These are phyloP conservation scores for Paramecium caudatum DNA, from an alignment of 73 alveolate genomes.

Conservation along the genomic window DNA sequence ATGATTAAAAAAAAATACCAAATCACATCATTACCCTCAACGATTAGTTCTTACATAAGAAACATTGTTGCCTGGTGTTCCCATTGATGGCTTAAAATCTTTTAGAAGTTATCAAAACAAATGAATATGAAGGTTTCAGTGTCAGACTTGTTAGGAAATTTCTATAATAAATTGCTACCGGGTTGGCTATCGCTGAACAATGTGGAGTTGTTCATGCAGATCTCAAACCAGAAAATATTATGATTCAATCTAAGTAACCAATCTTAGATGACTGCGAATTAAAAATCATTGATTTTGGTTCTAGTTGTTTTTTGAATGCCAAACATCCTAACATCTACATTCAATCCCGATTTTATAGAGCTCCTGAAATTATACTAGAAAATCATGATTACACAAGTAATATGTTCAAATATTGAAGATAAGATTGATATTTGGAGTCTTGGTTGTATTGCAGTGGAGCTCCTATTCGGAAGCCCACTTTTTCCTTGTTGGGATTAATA, in stretches of 20 bases:
- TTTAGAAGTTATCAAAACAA: constrained; percentile 22
- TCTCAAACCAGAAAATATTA: constrained; percentile 76
- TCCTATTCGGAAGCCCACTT: constrained; percentile 65
- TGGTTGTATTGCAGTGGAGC: constrained; percentile 74
- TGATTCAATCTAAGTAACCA: constrained; percentile 41
- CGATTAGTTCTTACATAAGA: constrained; percentile 65
- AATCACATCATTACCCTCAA: constrained; percentile 37
- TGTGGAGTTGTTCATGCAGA: constrained; percentile 75
- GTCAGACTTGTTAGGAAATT: constrained; percentile 55
- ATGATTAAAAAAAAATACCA: constrained; percentile 4
- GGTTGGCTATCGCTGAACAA: constrained; percentile 67
- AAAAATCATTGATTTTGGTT: constrained; percentile 76
- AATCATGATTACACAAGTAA: constrained; percentile 14
- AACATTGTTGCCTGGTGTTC: constrained; percentile 75
- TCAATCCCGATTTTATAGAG: constrained; percentile 73
- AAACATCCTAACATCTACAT: constrained; percentile 66
- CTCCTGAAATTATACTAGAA: constrained; percentile 74
- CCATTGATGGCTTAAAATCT: constrained; percentile 46
- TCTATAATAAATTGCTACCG: constrained; percentile 49
- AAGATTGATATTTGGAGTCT: constrained; percentile 76
- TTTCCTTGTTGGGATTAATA: constrained; percentile 72
- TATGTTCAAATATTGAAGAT: neutral
- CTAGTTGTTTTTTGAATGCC: constrained; percentile 63
- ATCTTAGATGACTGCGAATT: neutral
- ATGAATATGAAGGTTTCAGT: constrained; percentile 63